Percentiles rank a stretch among this genome's conserved stretches.
Conservation (phyloP, 2,329 filamentous ascomycete species). For the Scortechinia acanthostroma region DNA sequence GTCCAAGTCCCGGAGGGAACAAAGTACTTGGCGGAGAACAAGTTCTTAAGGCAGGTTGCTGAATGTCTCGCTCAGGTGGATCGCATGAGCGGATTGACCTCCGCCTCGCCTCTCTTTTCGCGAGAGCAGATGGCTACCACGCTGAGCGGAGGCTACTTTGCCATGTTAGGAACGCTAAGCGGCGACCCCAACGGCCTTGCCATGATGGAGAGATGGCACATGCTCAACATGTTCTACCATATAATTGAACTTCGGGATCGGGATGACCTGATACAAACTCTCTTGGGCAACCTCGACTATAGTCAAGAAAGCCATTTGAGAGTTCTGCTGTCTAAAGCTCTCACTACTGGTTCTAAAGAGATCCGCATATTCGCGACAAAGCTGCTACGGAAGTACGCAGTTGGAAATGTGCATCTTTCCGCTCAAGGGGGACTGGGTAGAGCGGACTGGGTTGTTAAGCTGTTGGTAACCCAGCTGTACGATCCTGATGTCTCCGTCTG, state of each 20-base stretch:
- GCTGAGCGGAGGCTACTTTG: constrained; percentile 85
- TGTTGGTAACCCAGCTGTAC: constrained; percentile 96
- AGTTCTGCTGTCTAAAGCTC: constrained; percentile 84
- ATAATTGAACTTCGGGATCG: constrained; percentile 87
- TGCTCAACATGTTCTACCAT: constrained; percentile 99
- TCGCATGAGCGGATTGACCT: constrained; percentile 72
- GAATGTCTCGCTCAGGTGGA: constrained; percentile 95
- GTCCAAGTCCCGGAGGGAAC: constrained; percentile 80
- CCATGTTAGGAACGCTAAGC: constrained; percentile 81
- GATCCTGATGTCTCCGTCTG: constrained; percentile 96
- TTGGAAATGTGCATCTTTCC: constrained; percentile 32
- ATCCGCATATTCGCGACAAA: constrained; percentile 88
- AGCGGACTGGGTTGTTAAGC: constrained; percentile 90
- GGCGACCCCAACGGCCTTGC: constrained; percentile 75
- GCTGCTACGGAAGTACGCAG: constrained; percentile 79
- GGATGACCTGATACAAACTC: constrained; percentile 80
- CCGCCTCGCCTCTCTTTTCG: constrained; percentile 82
- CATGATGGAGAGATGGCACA: constrained; percentile 91
- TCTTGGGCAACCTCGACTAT: constrained; percentile 90
- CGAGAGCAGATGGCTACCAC: constrained; percentile 77
- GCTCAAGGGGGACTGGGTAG: constrained; percentile 40
- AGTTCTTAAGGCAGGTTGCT: constrained; percentile 84
- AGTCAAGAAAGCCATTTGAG: constrained; percentile 80
- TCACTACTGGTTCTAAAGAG: constrained; percentile 84
- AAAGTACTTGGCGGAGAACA: constrained; percentile 82